phyloP scores from a whole-genome alignment of 495 filamentous ascomycete genomes.

The Neurospora intermedia region DNA sequence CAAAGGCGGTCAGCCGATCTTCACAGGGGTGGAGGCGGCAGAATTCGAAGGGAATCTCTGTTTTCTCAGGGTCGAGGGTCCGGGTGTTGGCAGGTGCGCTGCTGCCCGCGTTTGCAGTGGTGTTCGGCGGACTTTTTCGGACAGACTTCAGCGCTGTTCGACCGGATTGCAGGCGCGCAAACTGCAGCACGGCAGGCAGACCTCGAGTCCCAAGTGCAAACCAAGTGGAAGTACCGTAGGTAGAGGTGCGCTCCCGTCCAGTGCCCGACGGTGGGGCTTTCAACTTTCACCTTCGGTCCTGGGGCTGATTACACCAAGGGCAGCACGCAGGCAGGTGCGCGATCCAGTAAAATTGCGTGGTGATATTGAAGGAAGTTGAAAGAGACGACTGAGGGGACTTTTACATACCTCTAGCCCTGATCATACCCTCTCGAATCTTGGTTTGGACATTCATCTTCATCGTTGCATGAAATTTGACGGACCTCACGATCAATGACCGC shows the following conservation, averaged over 20 bases:
- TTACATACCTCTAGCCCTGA: not conserved
- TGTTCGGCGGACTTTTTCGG: not conserved
- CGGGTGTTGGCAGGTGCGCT: not conserved
- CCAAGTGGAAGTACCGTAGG: not conserved
- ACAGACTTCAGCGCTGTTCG: not conserved
- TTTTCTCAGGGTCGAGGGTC: not conserved
- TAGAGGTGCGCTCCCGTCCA: not conserved
- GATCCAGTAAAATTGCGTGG: not conserved
- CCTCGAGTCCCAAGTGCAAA: not conserved
- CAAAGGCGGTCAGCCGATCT: constrained; percentile 2
- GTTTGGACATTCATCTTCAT: not conserved
- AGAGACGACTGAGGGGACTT: not conserved
- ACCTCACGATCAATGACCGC: not conserved
- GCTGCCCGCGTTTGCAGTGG: not conserved
- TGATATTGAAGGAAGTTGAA: not conserved
- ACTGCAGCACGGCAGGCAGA: not conserved
- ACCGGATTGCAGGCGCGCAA: not conserved
- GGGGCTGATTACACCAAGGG: not conserved
- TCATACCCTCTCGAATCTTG: not conserved
- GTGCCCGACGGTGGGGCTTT: not conserved
- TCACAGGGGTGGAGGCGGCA: not conserved
- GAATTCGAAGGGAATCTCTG: not conserved
- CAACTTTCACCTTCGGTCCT: not conserved
- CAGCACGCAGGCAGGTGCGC: not conserved
- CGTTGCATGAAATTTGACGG: not conserved